Evolutionary conservation across 2,329 filamentous ascomycete species (phyloP), one percentile per base, ranked within the genome.

Genomic region (Penicillium thymicola): DNA sequence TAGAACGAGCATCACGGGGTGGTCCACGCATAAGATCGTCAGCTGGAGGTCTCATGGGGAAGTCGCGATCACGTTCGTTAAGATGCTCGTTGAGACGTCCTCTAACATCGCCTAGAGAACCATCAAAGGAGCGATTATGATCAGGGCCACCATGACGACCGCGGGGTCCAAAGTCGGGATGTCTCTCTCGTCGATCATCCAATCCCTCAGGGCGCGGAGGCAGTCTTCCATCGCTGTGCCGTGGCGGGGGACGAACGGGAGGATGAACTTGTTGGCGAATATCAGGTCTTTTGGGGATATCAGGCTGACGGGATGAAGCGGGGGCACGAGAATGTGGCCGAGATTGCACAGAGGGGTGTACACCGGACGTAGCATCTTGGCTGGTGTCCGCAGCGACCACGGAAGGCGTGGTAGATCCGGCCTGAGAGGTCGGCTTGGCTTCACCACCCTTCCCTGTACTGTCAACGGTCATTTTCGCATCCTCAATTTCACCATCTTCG

Each of bases 401-500:
- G 18, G 48, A 53, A 21, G 57, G 48, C 13, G 51, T 54, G 34
- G 55, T 48, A 40, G 56, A 38, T 13, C 54, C 51, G 11, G 59
- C 55, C n/a, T 46, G 51, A 51, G 61, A 57, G 16, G 38, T 47
- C 16, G 42, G n/a, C 51, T 56, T 61, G 16, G 32, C 25, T n/a
- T 62, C 51, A 30, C 65, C 67, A 10, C 41, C 51, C 42, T 65
- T 65, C 14, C 60, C 54, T 28, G 59, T 48, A 5, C 64, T 51
- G 14, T 61, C 67, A 63, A 78, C 76, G 5, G 62, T 60, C 70
- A 76, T 76, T 55, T 74, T 77, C 7, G 75, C 73, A 60, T 78
- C 78, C 61, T 78, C 76, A 47, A 77, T 75, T 55, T 79, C 76
- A 11, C 75, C 76, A 63, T 78, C 76, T 54, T 77, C 75, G 14